Conservation (phyloP, 164 flowering plant genomes). For the Kingdonia uniflora region DNA sequence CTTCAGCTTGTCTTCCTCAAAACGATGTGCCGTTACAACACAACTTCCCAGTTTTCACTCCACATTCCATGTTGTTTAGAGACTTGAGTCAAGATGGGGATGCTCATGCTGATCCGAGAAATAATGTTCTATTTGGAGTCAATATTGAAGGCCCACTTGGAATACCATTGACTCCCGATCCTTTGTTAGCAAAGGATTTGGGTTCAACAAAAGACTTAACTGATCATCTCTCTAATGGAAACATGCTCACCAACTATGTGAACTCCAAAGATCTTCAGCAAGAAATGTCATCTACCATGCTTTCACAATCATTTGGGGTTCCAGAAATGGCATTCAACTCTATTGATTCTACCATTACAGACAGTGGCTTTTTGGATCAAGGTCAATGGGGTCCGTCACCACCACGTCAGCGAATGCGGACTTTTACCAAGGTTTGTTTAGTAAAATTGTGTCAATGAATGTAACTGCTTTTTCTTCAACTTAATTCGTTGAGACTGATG, state of each 20-base stretch:
- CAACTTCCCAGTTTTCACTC: slow-evolving; percentile 39
- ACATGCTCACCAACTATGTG: slow-evolving; percentile 41
- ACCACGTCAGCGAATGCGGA: slow-evolving; percentile 67
- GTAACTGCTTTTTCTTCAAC: no score
- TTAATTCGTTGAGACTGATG: no score
- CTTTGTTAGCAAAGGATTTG: slow-evolving; percentile 32
- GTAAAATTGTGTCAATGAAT: no score
- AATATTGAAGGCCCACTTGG: slow-evolving; percentile 43
- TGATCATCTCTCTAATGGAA: slow-evolving; percentile 40
- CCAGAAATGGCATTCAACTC: slow-evolving; percentile 79
- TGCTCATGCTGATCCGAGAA: slow-evolving; percentile 48
- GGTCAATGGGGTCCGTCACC: slow-evolving; percentile 59
- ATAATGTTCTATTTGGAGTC: slow-evolving; percentile 41
- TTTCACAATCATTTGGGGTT: slow-evolving; percentile 87
- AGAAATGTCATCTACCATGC: slow-evolving; percentile 80
- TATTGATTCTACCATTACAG: slow-evolving; percentile 67
- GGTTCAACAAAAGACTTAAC: slow-evolving; percentile 51
- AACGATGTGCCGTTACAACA: slow-evolving; percentile 56
- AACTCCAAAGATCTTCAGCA: slow-evolving; percentile 65
- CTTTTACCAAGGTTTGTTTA: slow-evolving; percentile 84
- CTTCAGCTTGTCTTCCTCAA: slow-evolving; percentile 69
- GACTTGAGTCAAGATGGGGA: slow-evolving; percentile 53
- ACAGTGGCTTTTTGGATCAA: slow-evolving; percentile 45
- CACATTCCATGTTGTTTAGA: slow-evolving; percentile 46
- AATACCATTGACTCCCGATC: slow-evolving; percentile 46